phyloP scores from a whole-genome alignment of 768 basidiomycete genomes.

The Amanita rubescens region DNA sequence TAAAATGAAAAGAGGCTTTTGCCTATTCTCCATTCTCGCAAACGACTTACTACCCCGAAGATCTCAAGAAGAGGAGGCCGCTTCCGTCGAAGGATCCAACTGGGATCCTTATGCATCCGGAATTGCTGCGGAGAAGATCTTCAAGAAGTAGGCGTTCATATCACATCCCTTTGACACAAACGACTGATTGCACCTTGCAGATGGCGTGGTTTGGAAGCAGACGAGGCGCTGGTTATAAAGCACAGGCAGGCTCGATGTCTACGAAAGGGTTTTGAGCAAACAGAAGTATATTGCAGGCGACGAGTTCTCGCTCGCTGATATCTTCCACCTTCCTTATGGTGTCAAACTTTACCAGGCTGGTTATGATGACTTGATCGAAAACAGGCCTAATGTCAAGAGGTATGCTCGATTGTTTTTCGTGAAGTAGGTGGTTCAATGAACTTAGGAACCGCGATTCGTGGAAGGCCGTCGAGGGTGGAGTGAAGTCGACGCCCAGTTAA shows the following conservation, averaged over 20 bases:
- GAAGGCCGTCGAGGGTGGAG: slow-evolving; percentile 38
- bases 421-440: background rate
- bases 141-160: slow-evolving; percentile 33
- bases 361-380: slow-evolving; percentile 19
- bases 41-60: slow-evolving; percentile 43
- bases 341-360: slow-evolving; percentile 15
- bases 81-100: slow-evolving; percentile 42
- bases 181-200: slow-evolving; percentile 7
- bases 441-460: slow-evolving; percentile 11
- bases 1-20: too few species aligned
- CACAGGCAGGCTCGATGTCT: slow-evolving; percentile 39
- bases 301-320: slow-evolving; percentile 49
- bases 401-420: slow-evolving; percentile 10
- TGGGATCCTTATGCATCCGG: slow-evolving; percentile 42
- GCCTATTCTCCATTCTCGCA: too few species aligned
- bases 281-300: slow-evolving; percentile 51
- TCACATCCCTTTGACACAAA: background rate
- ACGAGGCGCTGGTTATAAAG: slow-evolving; percentile 22
- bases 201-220: slow-evolving; percentile 17
- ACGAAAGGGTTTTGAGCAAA: slow-evolving; percentile 50
- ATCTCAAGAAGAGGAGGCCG: slow-evolving; percentile 30
- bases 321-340: slow-evolving; percentile 46
- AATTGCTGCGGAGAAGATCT: slow-evolving; percentile 40
- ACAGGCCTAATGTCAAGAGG: slow-evolving; percentile 38
- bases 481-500: too few species aligned